A percentile compares a stretch with the other conserved stretches of the same genome.
phyloP scores from a whole-genome alignment of 768 basidiomycete species.

The Gymnopilus dilepis region DNA sequence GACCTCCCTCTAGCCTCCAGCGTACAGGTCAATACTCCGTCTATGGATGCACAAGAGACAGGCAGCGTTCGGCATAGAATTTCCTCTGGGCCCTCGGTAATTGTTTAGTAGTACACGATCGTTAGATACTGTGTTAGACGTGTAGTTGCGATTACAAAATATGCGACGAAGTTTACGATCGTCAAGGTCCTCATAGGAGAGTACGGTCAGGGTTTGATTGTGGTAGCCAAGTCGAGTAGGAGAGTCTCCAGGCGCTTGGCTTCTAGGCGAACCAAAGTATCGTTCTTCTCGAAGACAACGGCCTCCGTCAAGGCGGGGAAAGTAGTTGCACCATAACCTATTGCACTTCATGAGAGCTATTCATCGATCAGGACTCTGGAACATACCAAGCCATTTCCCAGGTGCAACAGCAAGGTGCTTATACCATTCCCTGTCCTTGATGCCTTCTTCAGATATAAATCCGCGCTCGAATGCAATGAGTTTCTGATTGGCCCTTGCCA shows the following conservation, averaged over 20 bases:
- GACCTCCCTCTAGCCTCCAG: slow-evolving; percentile 15
- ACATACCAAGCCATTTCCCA: slow-evolving; percentile 80
- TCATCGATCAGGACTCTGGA: background rate
- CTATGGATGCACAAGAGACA: slow-evolving; percentile 23
- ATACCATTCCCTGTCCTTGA: slow-evolving; percentile 87
- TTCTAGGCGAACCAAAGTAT: slow-evolving; percentile 64
- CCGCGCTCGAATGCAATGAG: slow-evolving; percentile 77
- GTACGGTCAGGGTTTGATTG: slow-evolving; percentile 35
- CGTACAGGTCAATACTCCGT: slow-evolving; percentile 20
- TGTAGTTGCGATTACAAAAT: background rate
- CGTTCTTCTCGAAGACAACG: slow-evolving; percentile 70
- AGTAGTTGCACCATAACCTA: slow-evolving; percentile 86
- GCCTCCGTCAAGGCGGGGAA: slow-evolving; percentile 83
- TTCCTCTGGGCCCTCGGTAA: slow-evolving; percentile 12
- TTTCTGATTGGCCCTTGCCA: slow-evolving; percentile 66
- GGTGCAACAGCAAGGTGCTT: slow-evolving; percentile 86
- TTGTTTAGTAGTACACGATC: background rate
- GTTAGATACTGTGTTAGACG: background rate
- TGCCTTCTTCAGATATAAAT: slow-evolving; percentile 78
- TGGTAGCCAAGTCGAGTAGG: slow-evolving; percentile 56
- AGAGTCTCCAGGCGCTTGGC: slow-evolving; percentile 57
- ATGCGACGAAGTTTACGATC: too few relatives aligned
- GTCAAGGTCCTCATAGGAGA: background rate
- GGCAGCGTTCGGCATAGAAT: slow-evolving; percentile 22
- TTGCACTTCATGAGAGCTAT: background rate